Evolutionary conservation across 2,329 filamentous ascomycete species (phyloP).

Genomic region (Diaporthe capsici): DNA sequence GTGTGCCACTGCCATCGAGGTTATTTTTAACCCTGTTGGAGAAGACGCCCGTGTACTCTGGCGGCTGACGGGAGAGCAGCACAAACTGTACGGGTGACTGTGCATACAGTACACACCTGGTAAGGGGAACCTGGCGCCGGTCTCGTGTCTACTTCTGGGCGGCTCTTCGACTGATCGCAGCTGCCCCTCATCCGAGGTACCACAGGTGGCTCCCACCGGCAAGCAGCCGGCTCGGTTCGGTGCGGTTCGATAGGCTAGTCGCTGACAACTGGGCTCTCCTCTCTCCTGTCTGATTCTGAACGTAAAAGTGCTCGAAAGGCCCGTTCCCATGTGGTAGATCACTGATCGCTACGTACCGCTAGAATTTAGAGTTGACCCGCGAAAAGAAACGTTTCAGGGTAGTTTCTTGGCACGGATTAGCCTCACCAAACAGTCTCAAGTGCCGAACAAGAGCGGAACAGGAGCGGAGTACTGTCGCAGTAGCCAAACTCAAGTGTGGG

Average conservation of each 20-base stretch:
- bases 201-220: neutral
- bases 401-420: constrained; percentile 36
- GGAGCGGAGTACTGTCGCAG: constrained; percentile 28
- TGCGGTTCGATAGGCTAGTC: neutral
- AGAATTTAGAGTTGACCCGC: constrained; percentile 29
- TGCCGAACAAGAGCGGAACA: constrained; percentile 29
- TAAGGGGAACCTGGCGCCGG: constrained; percentile 11
- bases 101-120: neutral
- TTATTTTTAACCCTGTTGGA: constrained; percentile 8
- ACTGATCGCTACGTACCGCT: constrained; percentile 9
- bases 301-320: neutral
- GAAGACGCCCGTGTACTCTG: neutral
- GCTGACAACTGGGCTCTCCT: neutral
- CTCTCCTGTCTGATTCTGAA: neutral
- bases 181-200: neutral
- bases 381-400: constrained; percentile 37
- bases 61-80: neutral
- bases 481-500: constrained; percentile 13
- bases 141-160: neutral
- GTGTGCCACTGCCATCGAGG: neutral
- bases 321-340: constrained; percentile 12
- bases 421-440: constrained; percentile 36
- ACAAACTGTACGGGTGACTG: neutral
- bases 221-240: constrained; percentile 17
- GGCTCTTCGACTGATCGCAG: neutral